phyloP scores from a whole-genome alignment of 805 yeast species.

The Cyberlindnera petersonii region DNA sequence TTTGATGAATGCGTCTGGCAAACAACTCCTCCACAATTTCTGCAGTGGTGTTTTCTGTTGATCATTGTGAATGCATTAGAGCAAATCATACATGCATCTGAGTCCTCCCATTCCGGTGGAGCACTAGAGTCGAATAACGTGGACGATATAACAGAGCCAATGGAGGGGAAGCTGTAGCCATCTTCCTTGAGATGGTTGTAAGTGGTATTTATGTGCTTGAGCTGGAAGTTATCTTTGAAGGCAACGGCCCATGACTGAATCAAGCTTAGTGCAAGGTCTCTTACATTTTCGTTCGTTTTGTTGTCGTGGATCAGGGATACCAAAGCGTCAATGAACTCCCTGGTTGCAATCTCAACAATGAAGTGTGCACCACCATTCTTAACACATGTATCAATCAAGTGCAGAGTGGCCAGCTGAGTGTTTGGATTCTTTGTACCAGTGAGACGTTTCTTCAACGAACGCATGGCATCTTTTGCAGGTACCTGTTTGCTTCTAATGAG shows the following conservation, averaged over 20 bases:
- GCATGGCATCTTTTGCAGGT: constrained; percentile 77
- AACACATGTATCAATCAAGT: constrained; percentile 78
- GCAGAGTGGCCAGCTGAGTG: constrained; percentile 68
- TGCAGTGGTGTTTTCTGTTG: constrained; percentile 92
- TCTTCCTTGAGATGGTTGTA: constrained; percentile 58
- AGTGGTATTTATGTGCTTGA: constrained; percentile 58
- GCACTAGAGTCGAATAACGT: constrained; percentile 80
- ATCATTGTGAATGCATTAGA: constrained; percentile 74
- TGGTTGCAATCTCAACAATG: constrained; percentile 68
- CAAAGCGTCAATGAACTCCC: constrained; percentile 82
- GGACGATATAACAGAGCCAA: constrained; percentile 34
- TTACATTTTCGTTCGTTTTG: constrained; percentile 48
- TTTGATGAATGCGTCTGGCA: constrained; percentile 83
- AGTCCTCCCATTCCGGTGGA: constrained; percentile 97
- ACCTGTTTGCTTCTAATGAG: constrained; percentile 76
- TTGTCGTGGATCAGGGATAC: constrained; percentile 41
- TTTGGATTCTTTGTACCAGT: constrained; percentile 70
- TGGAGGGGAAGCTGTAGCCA: constrained; percentile 63
- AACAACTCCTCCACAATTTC: constrained; percentile 95
- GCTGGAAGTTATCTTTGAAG: constrained; percentile 62
- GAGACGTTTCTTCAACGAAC: constrained; percentile 73
- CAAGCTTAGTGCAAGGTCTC: constrained; percentile 53
- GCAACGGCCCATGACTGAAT: constrained; percentile 77
- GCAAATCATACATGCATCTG: constrained; percentile 93
- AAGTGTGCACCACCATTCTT: constrained; percentile 92